Base-by-base conservation (phyloP, 2,329 filamentous ascomycete species). In the Fusarium coicis region DNA sequence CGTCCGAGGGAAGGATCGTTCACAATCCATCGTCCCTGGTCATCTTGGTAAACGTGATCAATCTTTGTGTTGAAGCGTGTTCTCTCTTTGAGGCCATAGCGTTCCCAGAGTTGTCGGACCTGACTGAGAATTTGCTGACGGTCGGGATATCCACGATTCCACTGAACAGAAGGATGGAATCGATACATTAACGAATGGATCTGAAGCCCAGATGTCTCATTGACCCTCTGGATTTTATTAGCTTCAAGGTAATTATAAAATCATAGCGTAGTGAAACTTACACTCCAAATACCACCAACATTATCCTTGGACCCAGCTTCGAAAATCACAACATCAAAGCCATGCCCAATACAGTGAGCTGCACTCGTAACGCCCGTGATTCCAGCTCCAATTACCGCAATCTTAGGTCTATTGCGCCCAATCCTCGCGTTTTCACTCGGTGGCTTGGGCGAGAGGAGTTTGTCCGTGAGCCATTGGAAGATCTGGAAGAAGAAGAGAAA, bases 151-250 rank as follows among this genome's bases (percentile, higher is more conserved):
- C 93, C 93, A 36, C 86, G 84, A 39, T 88, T 85, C 90, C 93
- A 97, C 68, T 88, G 86, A 3, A 97, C 89, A 0, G 92, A 93
- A 0, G 94, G 94, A 74, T 96, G 93, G 80, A 97, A 97, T 28
- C 94, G 89, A 81, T 96, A 97, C 93, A 96, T 96, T 65, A 95
- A 81, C 26, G 91, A 93, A 80, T 97, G 93, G 28, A 97, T 95
- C 78, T 96, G 93, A 2, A 97, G 87, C 21, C 93, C 90, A 0
- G 93, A 95, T 0, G 93, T 95, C 57, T 93, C 93, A 83, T 96
- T 96, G 44, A 96, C 93, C 81, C 88, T 88, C 90, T 93, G 66
- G 1, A 11, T 30, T 32, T 10, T 4, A 7, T 46, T 23, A 50
- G 52, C 72, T 63, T 30, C 71, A 54, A 5, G 7, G 3, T 4